These are phyloP conservation scores for Dalbergia cultrata DNA, from an alignment of 306 rosid genomes.

Conservation along the genomic window DNA sequence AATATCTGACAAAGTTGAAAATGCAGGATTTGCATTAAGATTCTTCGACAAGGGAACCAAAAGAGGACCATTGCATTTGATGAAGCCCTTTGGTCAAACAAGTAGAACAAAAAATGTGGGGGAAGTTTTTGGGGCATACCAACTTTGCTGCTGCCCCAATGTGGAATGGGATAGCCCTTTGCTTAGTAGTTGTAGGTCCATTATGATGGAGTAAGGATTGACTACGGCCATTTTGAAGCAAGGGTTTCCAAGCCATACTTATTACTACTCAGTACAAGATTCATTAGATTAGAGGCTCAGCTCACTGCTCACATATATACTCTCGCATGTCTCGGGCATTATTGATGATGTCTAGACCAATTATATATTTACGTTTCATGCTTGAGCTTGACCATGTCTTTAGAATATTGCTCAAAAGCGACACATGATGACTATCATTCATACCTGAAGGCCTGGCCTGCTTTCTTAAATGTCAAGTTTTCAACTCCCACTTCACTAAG, in stretches of 20 bases:
- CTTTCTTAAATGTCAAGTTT: constrained; percentile 46
- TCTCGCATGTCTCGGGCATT: constrained; percentile 39
- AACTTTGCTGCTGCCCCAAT: constrained; percentile 36
- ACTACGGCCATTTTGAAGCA: constrained; percentile 59
- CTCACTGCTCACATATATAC: background rate
- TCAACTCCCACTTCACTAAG: constrained; percentile 48
- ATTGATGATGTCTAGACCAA: constrained; percentile 44
- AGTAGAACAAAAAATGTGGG: constrained; percentile 35
- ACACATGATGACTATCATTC: constrained; percentile 44
- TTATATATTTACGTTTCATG: constrained; percentile 23
- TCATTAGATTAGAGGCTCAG: background rate
- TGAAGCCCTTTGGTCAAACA: constrained; percentile 50
- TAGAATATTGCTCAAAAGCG: constrained; percentile 24
- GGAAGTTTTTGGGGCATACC: constrained; percentile 13
- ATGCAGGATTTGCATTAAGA: constrained; percentile 50
- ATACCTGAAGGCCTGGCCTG: constrained; percentile 24
- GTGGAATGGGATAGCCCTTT: constrained; percentile 21
- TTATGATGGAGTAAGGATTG: constrained; percentile 56
- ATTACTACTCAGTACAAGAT: constrained; percentile 43
- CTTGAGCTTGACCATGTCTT: constrained; percentile 9
- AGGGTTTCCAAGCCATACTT: constrained; percentile 50
- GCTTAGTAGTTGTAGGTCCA: constrained; percentile 48
- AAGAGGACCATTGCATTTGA: constrained; percentile 38
- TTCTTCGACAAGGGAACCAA: constrained; percentile 53
- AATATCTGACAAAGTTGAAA: constrained; percentile 52